phyloP scores from a whole-genome alignment of 2,329 filamentous ascomycete species.

The Cercospora sojina region DNA sequence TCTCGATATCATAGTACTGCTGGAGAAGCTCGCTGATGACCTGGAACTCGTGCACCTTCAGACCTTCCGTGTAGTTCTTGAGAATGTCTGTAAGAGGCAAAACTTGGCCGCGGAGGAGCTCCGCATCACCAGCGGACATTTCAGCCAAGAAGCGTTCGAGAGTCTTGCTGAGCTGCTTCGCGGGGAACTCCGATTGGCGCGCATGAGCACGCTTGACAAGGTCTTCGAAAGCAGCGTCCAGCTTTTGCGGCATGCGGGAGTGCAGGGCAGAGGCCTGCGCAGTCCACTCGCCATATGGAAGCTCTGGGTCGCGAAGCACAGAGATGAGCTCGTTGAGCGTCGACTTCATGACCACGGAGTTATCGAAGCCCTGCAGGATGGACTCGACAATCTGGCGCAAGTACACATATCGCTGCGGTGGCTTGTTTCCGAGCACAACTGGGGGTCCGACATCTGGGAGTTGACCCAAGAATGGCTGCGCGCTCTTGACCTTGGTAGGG shows the following conservation, averaged over 20 bases:
- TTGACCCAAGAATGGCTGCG: slow-evolving; percentile 87
- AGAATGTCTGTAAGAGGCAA: slow-evolving; percentile 76
- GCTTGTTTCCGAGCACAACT: slow-evolving; percentile 85
- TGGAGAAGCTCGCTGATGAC: slow-evolving; percentile 78
- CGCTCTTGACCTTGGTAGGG: slow-evolving; percentile 93
- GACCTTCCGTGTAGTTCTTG: slow-evolving; percentile 76
- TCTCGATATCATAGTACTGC: slow-evolving; percentile 79
- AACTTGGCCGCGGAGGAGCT: slow-evolving; percentile 70
- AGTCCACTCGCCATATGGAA: slow-evolving; percentile 95
- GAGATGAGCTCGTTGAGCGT: slow-evolving; percentile 87
- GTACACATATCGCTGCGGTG: slow-evolving; percentile 79
- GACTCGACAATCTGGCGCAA: slow-evolving; percentile 77
- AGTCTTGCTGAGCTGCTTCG: slow-evolving; percentile 79
- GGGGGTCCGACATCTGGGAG: slow-evolving; percentile 84
- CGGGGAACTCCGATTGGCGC: slow-evolving; percentile 83
- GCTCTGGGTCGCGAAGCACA: slow-evolving; percentile 81
- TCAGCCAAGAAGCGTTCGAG: slow-evolving; percentile 88
- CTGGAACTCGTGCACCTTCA: slow-evolving; percentile 85
- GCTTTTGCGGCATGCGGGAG: slow-evolving; percentile 91
- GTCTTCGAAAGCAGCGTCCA: slow-evolving; percentile 77
- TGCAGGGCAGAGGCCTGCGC: slow-evolving; percentile 96
- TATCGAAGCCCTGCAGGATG: slow-evolving; percentile 92
- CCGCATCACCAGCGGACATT: slow-evolving; percentile 67
- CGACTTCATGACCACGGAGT: slow-evolving; percentile 89
- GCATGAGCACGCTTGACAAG: slow-evolving; percentile 80